These are phyloP conservation scores for Cladosporium sp. DNA, from an alignment of 2,329 filamentous ascomycete species.

Conservation along the genomic window DNA sequence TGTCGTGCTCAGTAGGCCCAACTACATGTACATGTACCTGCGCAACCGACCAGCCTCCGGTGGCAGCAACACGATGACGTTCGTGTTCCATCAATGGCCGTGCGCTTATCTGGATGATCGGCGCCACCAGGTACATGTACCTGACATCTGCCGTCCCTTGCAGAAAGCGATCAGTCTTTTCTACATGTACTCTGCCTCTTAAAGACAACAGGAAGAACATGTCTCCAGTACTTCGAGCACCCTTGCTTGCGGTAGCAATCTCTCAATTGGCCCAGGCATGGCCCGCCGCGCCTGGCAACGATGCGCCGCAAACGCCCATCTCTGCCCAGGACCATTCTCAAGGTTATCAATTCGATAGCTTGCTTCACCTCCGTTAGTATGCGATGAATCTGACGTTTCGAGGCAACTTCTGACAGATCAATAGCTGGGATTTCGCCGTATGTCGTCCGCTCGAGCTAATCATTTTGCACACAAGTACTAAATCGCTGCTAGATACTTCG, in stretches of 20 bases:
- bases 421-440: conserved; percentile 51
- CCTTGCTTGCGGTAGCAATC: conserved; percentile 1
- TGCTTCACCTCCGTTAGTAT: conserved; percentile 53
- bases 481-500: conserved; percentile 42
- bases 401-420: too few species aligned
- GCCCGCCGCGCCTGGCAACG: background rate
- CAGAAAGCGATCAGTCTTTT: too few species aligned
- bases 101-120: too few species aligned
- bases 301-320: conserved; percentile 9
- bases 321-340: conserved; percentile 11
- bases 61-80: too few species aligned
- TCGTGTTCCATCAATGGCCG: too few species aligned
- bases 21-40: too few species aligned
- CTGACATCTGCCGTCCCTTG: too few species aligned
- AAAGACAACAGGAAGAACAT: background rate
- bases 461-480: background rate
- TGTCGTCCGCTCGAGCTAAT: background rate
- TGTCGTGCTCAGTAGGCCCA: too few species aligned
- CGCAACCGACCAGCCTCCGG: too few species aligned
- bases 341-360: conserved; percentile 44
- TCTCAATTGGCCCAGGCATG: conserved; percentile 9
- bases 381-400: too few species aligned
- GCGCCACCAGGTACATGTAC: too few species aligned
- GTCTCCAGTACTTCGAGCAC: background rate
- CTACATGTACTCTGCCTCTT: too few species aligned